Evolutionary conservation across 257 asterid species (phyloP).

Genomic region (Nicotiana tomentosiformis): DNA sequence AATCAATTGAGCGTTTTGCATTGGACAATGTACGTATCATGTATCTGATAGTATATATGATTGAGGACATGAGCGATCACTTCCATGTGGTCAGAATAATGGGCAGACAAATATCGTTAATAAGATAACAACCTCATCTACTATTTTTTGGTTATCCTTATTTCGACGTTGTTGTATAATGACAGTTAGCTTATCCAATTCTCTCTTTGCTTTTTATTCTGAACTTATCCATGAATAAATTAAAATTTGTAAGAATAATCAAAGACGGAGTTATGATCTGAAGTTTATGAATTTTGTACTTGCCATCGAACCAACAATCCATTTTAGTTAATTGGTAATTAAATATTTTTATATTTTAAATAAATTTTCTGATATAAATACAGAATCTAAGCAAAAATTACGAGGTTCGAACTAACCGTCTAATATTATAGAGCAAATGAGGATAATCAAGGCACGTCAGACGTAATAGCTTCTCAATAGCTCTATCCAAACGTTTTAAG

Average conservation of each 20-base stretch:
- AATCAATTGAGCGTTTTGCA: background rate
- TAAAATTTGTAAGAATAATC: background rate
- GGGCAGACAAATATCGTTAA: background rate
- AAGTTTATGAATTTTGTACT: too few species aligned
- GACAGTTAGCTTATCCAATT: background rate
- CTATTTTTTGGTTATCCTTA: background rate
- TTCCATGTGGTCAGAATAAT: background rate
- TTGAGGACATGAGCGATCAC: background rate
- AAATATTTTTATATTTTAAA: too few species aligned
- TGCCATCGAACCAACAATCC: rapidly evolving
- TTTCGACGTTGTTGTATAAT: too few species aligned
- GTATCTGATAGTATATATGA: background rate
- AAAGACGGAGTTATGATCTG: too few species aligned
- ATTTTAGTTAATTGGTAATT: too few species aligned
- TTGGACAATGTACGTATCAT: background rate
- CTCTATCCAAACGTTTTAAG: background rate
- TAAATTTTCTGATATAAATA: too few species aligned
- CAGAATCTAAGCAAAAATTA: too few species aligned
- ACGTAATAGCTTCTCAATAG: background rate
- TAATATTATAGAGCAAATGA: too few species aligned
- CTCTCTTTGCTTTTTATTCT: background rate
- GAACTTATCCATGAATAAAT: background rate
- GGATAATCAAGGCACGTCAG: constrained; percentile 1
- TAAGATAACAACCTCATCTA: background rate
- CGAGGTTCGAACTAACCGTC: too few species aligned